Evolutionary conservation across 495 filamentous ascomycete species (phyloP), one percentile per base, ranked within the genome.

Genomic region (Terfezia claveryi): DNA sequence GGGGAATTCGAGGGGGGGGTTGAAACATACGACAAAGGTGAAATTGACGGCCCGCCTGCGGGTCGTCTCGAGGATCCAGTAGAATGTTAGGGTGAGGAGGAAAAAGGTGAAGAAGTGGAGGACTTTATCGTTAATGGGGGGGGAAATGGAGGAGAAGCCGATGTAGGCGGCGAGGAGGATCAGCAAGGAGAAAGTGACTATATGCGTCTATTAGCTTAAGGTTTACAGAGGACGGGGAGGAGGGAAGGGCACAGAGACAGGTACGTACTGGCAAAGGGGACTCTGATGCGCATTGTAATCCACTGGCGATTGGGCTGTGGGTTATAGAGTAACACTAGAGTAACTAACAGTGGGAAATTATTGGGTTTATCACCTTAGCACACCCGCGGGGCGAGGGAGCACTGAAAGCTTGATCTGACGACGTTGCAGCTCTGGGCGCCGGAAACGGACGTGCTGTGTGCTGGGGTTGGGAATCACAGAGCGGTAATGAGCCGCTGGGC

Each of bases 11-110:
- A 7, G 41, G 41, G 1, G 38, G 0, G 17, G 1, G 17, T 12
- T 16, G 16, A 27, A 20, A 32, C 50, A 20, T 12, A 87, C 73
- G 14, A 85, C 58, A n/a, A 96, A 69, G 23, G 88, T 94, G 51
- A 94, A 66, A 66, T 96, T 83, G 14, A 93, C 70, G 20, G 77
- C 80, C 56, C 89, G 82, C 36, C 87, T 78, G 51, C 92, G 83
- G 51, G 80, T 79, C 49, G 88, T 87, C 64, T 99, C 91, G 62
- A 94, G 68, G 63, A 93, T 82, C 88, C 89, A 99, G 79, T 99
- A 99, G 76, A 95, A 96, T 61, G 73, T 71, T 38, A 84, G 59
- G 11, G 92, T 89, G 23, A 99, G 72, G 55, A 83, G 60, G 77
- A 95, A 92, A 73, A 99, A 95, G 58, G 83, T 85, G 51, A 89